Evolutionary conservation across 306 rosid genomes (phyloP), one percentile per base, ranked within the genome.

Genomic region (Quercus aquifolioides): DNA sequence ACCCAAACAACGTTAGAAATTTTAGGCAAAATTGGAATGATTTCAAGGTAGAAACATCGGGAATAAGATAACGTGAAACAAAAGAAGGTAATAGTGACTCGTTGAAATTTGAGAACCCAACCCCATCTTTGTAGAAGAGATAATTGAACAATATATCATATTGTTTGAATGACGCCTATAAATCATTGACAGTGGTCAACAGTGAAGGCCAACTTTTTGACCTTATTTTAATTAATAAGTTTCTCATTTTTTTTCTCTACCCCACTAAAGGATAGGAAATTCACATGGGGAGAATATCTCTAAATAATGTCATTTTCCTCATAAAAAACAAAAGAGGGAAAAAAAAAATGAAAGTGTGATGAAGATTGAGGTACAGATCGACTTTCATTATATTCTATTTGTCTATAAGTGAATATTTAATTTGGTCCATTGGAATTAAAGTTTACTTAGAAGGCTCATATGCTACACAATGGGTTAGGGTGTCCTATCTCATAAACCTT

Each of bases 1-100:
- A 58, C 23, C 20, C 60, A 49, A 73, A 73, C 55, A 19, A 76
- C 78, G 60, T 51, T 63, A 31, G 79, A n/a, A 26, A 19, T 25
- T 72, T 28, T 13, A 71, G 82, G 55, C 79, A 84, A 80, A 73
- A 57, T 30, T 52, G 82, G 75, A 76, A 84, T 84, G 85, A 80
- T 84, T 84, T 84, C 49, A 64, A 21, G 74, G 74, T 77, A 19
- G 82, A 76, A 84, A 59, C 79, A 64, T 56, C 52, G 60, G 76
- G 69, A 76, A 79, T 80, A 71, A 80, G 79, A 80, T 73, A 21
- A 33, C 19, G 56, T 19, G 51, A 65, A 68, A 71, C 51, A 80
- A 73, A 73, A 33, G 23, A 58, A 33, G 55, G 79, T 14, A 80
- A 80, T 25, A 58, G 82, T 76, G 82, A 64, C 43, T 51, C 55